A percentile compares a stretch with the other conserved stretches of the same genome.
Conservation (phyloP, 1,284 basidiomycete genomes). For the Vanrija humicola region DNA sequence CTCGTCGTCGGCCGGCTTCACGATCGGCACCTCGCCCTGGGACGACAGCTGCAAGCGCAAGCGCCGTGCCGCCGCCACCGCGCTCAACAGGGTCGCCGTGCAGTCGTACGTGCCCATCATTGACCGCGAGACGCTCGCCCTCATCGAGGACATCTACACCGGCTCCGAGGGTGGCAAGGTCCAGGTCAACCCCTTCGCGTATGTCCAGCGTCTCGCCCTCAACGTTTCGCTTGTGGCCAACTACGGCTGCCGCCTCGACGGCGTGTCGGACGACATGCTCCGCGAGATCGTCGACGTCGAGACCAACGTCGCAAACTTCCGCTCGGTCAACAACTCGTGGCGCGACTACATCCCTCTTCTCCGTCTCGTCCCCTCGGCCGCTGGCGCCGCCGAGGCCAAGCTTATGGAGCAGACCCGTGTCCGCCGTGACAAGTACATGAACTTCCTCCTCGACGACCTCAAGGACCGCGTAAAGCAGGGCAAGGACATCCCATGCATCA, state of each 20-base stretch:
- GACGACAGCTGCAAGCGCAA: slow-evolving; percentile 22
- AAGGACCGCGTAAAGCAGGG: slow-evolving; percentile 11
- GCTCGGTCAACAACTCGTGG: slow-evolving; percentile 10
- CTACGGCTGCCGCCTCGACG: slow-evolving; percentile 16
- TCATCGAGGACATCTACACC: slow-evolving; percentile 16
- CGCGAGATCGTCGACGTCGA: slow-evolving; percentile 16
- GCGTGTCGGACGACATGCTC: slow-evolving; percentile 11
- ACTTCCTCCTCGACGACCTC: slow-evolving; percentile 15
- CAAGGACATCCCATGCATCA: slow-evolving; percentile 20
- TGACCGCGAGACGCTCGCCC: slow-evolving; percentile 18
- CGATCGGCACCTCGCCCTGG: slow-evolving; percentile 20
- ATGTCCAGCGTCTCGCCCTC: slow-evolving; percentile 16
- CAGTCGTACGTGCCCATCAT: slow-evolving; percentile 18
- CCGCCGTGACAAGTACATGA: slow-evolving; percentile 20
- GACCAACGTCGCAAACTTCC: slow-evolving; percentile 10
- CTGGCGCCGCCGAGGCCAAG: neutral
- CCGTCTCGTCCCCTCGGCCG: slow-evolving; percentile 5
- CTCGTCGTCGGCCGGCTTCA: slow-evolving; percentile 13
- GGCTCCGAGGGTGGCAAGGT: slow-evolving; percentile 12
- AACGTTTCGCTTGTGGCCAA: slow-evolving; percentile 17
- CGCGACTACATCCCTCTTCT: slow-evolving; percentile 18
- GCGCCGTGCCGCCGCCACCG: slow-evolving; percentile 17
- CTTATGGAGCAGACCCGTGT: neutral
- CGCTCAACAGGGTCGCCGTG: slow-evolving; percentile 14
- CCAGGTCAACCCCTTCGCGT: slow-evolving; percentile 13